A percentile compares a stretch with the other conserved stretches of the same genome.
Evolutionary conservation across 805 yeast genomes (phyloP).

Genomic region (Maudiozyma serrabonitensis): DNA sequence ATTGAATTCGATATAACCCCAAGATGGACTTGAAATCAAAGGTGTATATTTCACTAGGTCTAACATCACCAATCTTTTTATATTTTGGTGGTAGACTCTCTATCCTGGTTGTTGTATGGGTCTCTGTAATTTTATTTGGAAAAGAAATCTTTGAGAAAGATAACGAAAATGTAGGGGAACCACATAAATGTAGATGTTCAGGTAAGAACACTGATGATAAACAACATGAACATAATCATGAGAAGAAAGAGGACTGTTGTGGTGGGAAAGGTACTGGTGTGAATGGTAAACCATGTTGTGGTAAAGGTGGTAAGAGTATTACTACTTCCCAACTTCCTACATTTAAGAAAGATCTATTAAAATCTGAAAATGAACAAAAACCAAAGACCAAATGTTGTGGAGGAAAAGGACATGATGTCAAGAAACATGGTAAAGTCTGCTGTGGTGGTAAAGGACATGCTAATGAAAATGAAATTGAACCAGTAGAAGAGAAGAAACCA

Average conservation of each 20-base stretch:
- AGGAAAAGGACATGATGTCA: slow-evolving; percentile 3
- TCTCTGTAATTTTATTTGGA: slow-evolving; percentile 7
- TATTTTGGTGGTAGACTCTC: slow-evolving; percentile 32
- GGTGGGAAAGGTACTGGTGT: slow-evolving; percentile 10
- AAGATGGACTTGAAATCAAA: slow-evolving; percentile 3
- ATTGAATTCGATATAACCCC: background rate
- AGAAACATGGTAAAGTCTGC: slow-evolving; percentile 16
- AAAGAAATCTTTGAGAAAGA: background rate
- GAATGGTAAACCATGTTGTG: slow-evolving; percentile 20
- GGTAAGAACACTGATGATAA: slow-evolving; percentile 1
- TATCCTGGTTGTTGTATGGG: slow-evolving; percentile 23
- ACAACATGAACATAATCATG: background rate
- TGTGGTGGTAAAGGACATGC: slow-evolving; percentile 27
- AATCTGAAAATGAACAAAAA: background rate
- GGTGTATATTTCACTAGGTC: slow-evolving; percentile 4
- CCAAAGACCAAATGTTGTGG: background rate
- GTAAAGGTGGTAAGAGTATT: slow-evolving; percentile 14
- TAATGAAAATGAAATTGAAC: background rate
- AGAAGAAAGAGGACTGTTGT: slow-evolving; percentile 3
- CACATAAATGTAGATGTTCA: slow-evolving; percentile 2
- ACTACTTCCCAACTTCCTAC: slow-evolving; percentile 11
- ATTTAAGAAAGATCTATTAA: background rate
- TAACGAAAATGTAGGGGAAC: background rate
- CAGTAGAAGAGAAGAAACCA: background rate
- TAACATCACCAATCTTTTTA: slow-evolving; percentile 9